Evolutionary conservation across 2,329 filamentous ascomycete genomes (phyloP).

Genomic region (Botrytis aclada): DNA sequence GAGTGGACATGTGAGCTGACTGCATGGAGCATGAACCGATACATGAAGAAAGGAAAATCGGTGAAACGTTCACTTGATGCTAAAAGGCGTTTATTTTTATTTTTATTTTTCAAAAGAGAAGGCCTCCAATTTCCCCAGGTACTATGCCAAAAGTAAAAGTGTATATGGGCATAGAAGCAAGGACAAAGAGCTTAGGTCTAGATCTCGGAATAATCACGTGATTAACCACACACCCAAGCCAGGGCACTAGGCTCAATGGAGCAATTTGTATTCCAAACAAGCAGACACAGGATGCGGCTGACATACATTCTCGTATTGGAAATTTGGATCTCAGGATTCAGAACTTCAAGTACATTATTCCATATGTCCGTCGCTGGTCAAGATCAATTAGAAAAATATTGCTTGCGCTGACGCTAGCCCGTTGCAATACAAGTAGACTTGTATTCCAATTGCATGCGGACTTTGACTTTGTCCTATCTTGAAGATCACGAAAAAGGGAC

Average conservation of each 20-base stretch:
- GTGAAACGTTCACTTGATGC: neutral
- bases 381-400: neutral
- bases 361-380: neutral
- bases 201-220: neutral
- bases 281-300: neutral
- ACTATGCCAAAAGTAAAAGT: neutral
- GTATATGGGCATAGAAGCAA: neutral
- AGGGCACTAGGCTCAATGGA: conserved; percentile 1
- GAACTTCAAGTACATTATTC: neutral
- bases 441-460: neutral
- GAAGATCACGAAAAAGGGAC: neutral
- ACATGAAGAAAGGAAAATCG: neutral
- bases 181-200: neutral
- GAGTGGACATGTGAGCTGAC: neutral
- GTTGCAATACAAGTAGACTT: neutral
- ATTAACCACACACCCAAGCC: neutral
- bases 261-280: conserved; percentile 4
- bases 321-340: neutral
- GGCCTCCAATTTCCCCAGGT: no score
- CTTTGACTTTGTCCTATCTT: neutral
- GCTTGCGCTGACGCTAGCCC: neutral
- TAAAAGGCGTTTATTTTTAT: neutral
- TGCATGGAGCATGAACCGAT: neutral
- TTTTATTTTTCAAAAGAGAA: no score
- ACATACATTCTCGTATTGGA: neutral